These are phyloP conservation scores for Glomus cerebriforme DNA, from an alignment of 192 early-diverging fungal species.

Conservation along the genomic window DNA sequence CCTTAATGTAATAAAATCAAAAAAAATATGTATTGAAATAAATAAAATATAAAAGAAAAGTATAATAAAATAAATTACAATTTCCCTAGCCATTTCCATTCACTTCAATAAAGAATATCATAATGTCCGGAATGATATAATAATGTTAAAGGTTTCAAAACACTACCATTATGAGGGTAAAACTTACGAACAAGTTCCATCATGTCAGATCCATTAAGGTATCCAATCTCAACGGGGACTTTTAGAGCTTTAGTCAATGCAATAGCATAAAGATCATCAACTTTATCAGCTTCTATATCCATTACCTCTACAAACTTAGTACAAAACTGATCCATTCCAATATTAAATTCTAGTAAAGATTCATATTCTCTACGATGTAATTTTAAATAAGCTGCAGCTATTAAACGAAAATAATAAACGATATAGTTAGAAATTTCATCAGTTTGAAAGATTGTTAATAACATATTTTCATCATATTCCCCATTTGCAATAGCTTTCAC, in stretches of 20 bases:
- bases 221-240: constrained; percentile 66
- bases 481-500: constrained; percentile 37
- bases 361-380: constrained; percentile 57
- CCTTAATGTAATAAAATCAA: too few relatives aligned
- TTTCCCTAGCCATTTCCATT: too few relatives aligned
- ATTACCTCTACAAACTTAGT: constrained; percentile 57
- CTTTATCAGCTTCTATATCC: constrained; percentile 75
- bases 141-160: constrained; percentile 43
- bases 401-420: constrained; percentile 58
- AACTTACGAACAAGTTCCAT: constrained; percentile 69
- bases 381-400: constrained; percentile 59
- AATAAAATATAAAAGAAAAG: too few relatives aligned
- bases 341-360: constrained; percentile 56
- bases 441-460: constrained; percentile 53
- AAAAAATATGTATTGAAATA: too few relatives aligned
- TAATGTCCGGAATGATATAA: constrained; percentile 70
- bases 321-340: constrained; percentile 60
- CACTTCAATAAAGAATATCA: constrained; percentile 69
- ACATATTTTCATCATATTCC: constrained; percentile 39
- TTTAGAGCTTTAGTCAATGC: constrained; percentile 68
- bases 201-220: constrained; percentile 62
- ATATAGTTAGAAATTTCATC: constrained; percentile 60
- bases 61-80: too few relatives aligned
- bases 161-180: constrained; percentile 55
- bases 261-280: constrained; percentile 77